These are phyloP conservation scores for Setaria viridis DNA, from an alignment of 202 grass and related monocot species.

Conservation along the genomic window DNA sequence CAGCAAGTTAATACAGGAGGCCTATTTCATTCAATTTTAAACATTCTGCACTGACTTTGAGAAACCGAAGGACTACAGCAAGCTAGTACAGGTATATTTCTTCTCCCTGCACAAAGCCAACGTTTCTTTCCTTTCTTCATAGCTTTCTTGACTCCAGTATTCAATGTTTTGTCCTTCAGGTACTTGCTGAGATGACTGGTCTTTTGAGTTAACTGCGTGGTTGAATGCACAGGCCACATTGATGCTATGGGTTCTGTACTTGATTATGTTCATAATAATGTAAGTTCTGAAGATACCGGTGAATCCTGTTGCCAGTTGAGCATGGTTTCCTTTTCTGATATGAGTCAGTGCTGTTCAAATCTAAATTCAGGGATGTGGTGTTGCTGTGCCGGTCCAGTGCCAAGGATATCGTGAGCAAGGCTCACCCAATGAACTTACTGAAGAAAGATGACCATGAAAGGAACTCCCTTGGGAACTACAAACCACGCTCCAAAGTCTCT, in stretches of 20 bases:
- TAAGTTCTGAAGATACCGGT: conserved; percentile 29
- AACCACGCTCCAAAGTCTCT: conserved; percentile 46
- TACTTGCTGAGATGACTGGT: conserved; percentile 57
- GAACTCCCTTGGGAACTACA: conserved; percentile 65
- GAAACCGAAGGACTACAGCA: conserved; percentile 55
- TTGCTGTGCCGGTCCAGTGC: conserved; percentile 66
- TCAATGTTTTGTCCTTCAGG: conserved; percentile 23
- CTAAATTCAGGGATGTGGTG: conserved; percentile 49
- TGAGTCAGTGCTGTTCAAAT: not conserved
- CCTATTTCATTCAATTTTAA: not conserved
- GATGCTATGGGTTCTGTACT: conserved; percentile 59
- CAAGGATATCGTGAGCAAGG: conserved; percentile 39
- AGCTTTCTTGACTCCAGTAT: not conserved
- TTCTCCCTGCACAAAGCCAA: not conserved
- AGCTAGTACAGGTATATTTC: conserved; percentile 46
- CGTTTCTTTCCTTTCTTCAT: not conserved
- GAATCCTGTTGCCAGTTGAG: not conserved
- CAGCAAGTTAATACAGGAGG: not conserved
- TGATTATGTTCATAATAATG: conserved; percentile 28
- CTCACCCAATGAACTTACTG: conserved; percentile 56
- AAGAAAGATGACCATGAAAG: conserved; percentile 58
- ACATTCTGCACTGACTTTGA: conserved; percentile 48
- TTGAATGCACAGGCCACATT: conserved; percentile 58
- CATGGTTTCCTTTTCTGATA: not conserved
- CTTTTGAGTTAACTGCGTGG: conserved; percentile 51